A percentile compares a stretch with the other conserved stretches of the same genome.
Conservation (phyloP, 345 rosid genomes). For the Eucalyptus erythrocorys region DNA sequence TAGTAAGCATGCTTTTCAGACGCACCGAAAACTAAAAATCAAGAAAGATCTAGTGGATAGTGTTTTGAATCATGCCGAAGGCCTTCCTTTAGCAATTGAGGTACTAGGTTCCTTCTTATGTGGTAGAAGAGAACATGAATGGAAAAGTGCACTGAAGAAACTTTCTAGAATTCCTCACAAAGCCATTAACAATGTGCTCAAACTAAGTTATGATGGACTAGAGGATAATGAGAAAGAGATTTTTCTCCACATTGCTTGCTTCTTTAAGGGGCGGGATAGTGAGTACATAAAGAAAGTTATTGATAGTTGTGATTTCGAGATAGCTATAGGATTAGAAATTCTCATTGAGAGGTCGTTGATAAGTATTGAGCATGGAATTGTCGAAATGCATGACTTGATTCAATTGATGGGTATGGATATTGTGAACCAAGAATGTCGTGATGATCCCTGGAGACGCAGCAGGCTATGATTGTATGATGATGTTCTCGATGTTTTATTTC, state of each 20-base stretch:
- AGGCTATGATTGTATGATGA: neutral
- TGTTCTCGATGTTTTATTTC: neutral
- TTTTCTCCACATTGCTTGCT: neutral
- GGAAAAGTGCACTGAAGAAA: neutral
- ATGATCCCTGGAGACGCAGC: neutral
- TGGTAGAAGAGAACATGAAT: neutral
- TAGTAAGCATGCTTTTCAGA: neutral
- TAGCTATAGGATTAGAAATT: neutral
- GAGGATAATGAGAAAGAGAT: neutral
- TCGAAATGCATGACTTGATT: neutral
- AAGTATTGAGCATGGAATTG: fast-evolving
- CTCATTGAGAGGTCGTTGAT: neutral
- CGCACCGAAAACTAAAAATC: neutral
- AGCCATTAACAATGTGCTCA: neutral
- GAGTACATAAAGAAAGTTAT: neutral
- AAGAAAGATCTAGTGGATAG: neutral
- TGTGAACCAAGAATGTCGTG: neutral
- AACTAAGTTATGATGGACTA: neutral
- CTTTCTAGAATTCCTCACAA: fast-evolving
- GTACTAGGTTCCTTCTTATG: neutral
- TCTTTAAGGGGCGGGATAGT: neutral
- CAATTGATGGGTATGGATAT: neutral
- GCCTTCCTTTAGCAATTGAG: neutral
- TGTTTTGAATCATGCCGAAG: neutral
- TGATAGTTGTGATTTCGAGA: fast-evolving